These are phyloP conservation scores for Sporothrix mexicana DNA, from an alignment of 2,329 filamentous ascomycete genomes.

Conservation along the genomic window DNA sequence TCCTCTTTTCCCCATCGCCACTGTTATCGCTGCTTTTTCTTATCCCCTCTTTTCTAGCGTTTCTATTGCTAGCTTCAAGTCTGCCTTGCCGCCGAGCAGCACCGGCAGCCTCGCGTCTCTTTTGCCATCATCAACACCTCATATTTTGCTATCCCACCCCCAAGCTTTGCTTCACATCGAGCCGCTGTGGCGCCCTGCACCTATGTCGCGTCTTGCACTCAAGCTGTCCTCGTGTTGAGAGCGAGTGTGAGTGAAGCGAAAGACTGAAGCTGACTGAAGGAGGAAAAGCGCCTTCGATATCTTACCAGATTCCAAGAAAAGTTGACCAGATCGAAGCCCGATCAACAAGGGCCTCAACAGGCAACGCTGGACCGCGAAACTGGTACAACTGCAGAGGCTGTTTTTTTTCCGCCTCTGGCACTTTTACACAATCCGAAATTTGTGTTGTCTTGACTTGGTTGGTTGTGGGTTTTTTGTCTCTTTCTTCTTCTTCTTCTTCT, in stretches of 20 bases:
- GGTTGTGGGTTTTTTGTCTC: background rate
- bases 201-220: constrained; percentile 22
- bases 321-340: background rate
- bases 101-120: constrained; percentile 12
- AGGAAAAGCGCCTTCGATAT: constrained; percentile 7
- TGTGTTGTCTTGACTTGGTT: background rate
- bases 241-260: constrained; percentile 25
- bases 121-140: background rate
- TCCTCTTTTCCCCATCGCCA: constrained; percentile 13
- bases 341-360: constrained; percentile 16
- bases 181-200: constrained; percentile 4
- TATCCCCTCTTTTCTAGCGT: constrained; percentile 24
- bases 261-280: constrained; percentile 4
- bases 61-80: constrained; percentile 23
- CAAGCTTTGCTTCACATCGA: background rate
- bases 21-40: constrained; percentile 15
- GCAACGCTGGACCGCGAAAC: background rate
- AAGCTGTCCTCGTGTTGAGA: constrained; percentile 26
- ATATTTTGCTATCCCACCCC: background rate
- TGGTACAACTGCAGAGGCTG: background rate
- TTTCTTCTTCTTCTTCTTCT: background rate
- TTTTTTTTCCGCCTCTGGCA: background rate
- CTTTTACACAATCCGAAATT: background rate
- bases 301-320: background rate
- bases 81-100: constrained; percentile 25